Evolutionary conservation across 2,329 filamentous ascomycete genomes (phyloP), one percentile per base, ranked within the genome.

Genomic region (Pyricularia grisea): DNA sequence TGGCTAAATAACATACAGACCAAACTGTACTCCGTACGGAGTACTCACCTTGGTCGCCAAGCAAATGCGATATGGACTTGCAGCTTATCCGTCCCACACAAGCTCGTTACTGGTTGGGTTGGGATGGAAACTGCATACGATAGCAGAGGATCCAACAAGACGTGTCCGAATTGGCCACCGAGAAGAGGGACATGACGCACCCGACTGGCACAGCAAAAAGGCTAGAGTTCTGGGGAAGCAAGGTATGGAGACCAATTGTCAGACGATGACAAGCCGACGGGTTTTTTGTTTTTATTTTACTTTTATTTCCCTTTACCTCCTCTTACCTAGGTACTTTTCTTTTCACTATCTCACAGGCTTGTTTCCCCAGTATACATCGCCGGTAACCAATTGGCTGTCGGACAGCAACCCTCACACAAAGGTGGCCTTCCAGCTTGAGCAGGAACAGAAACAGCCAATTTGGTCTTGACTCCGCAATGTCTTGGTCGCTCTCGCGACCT

Each of bases 381-480:
- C 9, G 25, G 23, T n/a, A 61, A 27, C 58, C 58, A 61, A 61
- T 61, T 61, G 58, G 25, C 58, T 25, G 6, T 10, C 23, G 23
- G 23, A 61, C 58, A 27, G 27, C 25, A n/a, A 2, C 11, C 20
- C 55, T 60, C 55, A 2, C 23, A 28, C 23, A 61, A 61, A 61
- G 23, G n/a, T 25, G 23, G 10, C 10, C 27, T 61, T 7, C 58
- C 58, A n/a, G 4, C 58, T 28, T 61, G 58, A 25, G 23, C 23
- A 25, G 58, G 58, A 28, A 28, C 58, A 25, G 55, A 60, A 61
- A 14, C 17, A 25, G 27, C 36, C 42, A 67, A 58, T 63, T 68
- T 64, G 67, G 58, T 12, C 61, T 31, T 36, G 67, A 63, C 61
- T 64, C 67, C 55, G 64, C 30, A 68, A 68, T 63, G 65, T 67